A percentile compares a stretch with the other conserved stretches of the same genome.
phyloP scores from a whole-genome alignment of 176 grass and related monocot genomes.

The Triticum monococcum region DNA sequence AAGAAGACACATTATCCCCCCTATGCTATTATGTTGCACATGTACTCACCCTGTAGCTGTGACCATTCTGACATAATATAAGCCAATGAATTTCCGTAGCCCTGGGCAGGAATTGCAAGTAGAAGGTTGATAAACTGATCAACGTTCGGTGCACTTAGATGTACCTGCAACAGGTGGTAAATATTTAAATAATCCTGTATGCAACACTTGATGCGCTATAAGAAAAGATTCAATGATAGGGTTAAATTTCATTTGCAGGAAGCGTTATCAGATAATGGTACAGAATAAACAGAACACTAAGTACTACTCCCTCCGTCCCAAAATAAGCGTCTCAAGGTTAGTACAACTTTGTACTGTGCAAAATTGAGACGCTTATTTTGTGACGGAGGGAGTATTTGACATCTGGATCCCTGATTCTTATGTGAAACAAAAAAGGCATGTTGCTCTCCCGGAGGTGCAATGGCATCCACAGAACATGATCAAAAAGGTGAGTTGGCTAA shows the following conservation, averaged over 20 bases:
- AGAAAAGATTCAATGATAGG: background rate
- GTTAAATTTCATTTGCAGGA: background rate
- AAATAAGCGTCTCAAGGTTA: too few species aligned
- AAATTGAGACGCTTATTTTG: too few species aligned
- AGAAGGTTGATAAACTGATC: conserved; percentile 87
- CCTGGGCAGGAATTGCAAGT: conserved; percentile 71
- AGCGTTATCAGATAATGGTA: background rate
- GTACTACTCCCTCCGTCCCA: background rate
- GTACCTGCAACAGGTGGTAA: conserved; percentile 63
- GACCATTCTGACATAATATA: conserved; percentile 97
- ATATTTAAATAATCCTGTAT: background rate
- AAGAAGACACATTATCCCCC: background rate
- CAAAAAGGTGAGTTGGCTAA: background rate
- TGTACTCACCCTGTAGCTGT: conserved; percentile 66
- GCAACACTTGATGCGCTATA: background rate
- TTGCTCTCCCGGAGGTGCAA: background rate
- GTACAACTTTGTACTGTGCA: too few species aligned
- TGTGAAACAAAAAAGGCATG: background rate
- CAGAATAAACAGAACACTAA: background rate
- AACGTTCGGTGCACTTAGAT: conserved; percentile 85
- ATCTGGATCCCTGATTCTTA: background rate
- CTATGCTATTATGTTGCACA: background rate
- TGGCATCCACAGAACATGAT: background rate
- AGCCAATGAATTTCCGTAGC: conserved; percentile 60
- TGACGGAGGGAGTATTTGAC: background rate